Conservation (phyloP, 495 filamentous ascomycete genomes). For the Usnea hakonensis region DNA sequence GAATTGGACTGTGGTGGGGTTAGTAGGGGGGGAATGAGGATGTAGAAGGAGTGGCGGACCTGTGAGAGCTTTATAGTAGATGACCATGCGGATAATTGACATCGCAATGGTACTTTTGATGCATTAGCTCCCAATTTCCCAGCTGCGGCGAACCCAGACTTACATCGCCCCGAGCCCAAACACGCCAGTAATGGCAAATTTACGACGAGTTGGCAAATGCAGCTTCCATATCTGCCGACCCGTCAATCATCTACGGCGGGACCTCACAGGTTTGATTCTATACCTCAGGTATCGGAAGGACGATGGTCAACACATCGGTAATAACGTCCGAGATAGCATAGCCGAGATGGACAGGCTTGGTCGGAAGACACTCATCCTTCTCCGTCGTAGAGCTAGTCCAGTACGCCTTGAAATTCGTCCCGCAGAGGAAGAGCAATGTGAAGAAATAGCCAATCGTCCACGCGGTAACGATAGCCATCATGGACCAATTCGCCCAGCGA, state of each 20-base stretch:
- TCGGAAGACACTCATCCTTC: not conserved
- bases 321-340: slow-evolving; percentile 9
- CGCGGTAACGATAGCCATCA: not conserved
- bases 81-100: slow-evolving; percentile 13
- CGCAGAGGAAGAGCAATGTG: slow-evolving; percentile 5
- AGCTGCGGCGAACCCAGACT: not conserved
- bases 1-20: slow-evolving; percentile 1
- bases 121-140: not conserved
- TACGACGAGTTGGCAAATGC: slow-evolving; percentile 1
- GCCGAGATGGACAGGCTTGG: slow-evolving; percentile 1
- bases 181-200: slow-evolving; percentile 5
- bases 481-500: not conserved
- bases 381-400: slow-evolving; percentile 8
- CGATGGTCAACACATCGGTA: slow-evolving; percentile 8
- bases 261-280: not conserved
- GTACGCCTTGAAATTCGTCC: slow-evolving; percentile 10
- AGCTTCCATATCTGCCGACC: slow-evolving; percentile 7
- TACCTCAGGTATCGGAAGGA: slow-evolving; percentile 7
- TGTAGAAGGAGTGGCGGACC: not conserved
- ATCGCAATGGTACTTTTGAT: slow-evolving; percentile 5
- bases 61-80: slow-evolving; percentile 13
- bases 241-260: not conserved
- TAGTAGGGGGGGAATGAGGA: not conserved
- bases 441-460: slow-evolving; percentile 3
- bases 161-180: slow-evolving; percentile 14